Evolutionary conservation across 75 land plant species (phyloP).

Genomic region (Pseudotsuga menziesii): DNA sequence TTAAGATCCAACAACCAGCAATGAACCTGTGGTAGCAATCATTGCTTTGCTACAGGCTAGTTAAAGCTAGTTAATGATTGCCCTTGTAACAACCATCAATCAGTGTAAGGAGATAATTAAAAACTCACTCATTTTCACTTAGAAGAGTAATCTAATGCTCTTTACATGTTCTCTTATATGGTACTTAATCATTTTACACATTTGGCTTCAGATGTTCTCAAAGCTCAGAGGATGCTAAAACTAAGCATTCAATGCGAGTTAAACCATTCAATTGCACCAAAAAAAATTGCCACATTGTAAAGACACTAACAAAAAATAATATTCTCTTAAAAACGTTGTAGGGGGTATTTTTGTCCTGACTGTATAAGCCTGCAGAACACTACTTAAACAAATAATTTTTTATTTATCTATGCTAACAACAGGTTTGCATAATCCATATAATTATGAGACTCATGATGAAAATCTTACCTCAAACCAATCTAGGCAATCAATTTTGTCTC

Average conservation of each 20-base stretch:
- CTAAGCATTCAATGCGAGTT: not conserved
- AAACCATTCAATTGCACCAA: not conserved
- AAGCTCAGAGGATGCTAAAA: not conserved
- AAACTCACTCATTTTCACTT: too few relatives aligned
- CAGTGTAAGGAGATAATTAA: too few relatives aligned
- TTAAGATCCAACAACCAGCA: too few relatives aligned
- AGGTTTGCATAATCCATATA: not conserved
- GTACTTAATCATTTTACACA: not conserved
- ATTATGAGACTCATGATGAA: not conserved
- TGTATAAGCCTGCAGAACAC: not conserved
- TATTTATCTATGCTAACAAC: not conserved
- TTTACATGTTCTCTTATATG: too few relatives aligned
- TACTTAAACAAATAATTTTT: not conserved
- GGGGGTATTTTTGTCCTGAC: not conserved
- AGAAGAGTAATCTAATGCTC: too few relatives aligned
- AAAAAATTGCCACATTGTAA: not conserved
- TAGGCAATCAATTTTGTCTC: constrained; percentile 67
- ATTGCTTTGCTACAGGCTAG: too few relatives aligned
- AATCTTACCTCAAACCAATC: constrained; percentile 62
- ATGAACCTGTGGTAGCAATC: too few relatives aligned
- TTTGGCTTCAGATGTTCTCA: not conserved
- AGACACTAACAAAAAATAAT: not conserved
- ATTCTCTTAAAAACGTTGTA: not conserved
- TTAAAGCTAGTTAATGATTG: too few relatives aligned
- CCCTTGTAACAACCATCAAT: too few relatives aligned